Evolutionary conservation across 2,329 filamentous ascomycete genomes (phyloP).

Genomic region (Trichoderma endophyticum): DNA sequence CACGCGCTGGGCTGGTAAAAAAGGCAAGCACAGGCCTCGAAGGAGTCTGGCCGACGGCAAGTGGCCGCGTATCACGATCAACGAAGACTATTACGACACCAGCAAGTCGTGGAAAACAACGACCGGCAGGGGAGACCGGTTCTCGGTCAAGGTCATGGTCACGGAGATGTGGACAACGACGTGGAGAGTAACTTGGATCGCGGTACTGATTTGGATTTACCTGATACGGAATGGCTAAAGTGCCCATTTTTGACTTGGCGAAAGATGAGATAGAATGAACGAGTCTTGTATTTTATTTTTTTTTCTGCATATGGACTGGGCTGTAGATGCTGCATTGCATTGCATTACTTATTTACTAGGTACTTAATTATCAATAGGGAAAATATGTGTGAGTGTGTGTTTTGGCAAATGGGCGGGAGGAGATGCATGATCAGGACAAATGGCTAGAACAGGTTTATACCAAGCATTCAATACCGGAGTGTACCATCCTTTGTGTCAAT

Average conservation of each 20-base stretch:
- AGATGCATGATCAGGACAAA: background rate
- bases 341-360: background rate
- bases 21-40: slow-evolving; percentile 27
- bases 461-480: background rate
- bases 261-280: background rate
- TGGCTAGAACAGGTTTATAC: slow-evolving; percentile 13
- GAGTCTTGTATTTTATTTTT: background rate
- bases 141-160: slow-evolving; percentile 45
- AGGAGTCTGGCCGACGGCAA: slow-evolving; percentile 46
- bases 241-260: background rate
- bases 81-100: slow-evolving; percentile 46
- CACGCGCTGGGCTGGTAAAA: slow-evolving; percentile 27
- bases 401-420: background rate
- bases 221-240: slow-evolving; percentile 59
- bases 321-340: background rate
- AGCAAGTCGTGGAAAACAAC: slow-evolving; percentile 34
- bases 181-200: slow-evolving; percentile 62
- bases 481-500: background rate
- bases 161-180: slow-evolving; percentile 61
- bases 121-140: slow-evolving; percentile 25
- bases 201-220: slow-evolving; percentile 62
- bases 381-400: background rate
- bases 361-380: background rate
- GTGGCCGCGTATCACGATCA: slow-evolving; percentile 53
- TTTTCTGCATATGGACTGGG: slow-evolving; percentile 8